Percentiles rank a stretch among this genome's conserved stretches.
These are phyloP conservation scores for Boletus tylopilopsis DNA, from an alignment of 768 basidiomycete species.

Conservation along the genomic window DNA sequence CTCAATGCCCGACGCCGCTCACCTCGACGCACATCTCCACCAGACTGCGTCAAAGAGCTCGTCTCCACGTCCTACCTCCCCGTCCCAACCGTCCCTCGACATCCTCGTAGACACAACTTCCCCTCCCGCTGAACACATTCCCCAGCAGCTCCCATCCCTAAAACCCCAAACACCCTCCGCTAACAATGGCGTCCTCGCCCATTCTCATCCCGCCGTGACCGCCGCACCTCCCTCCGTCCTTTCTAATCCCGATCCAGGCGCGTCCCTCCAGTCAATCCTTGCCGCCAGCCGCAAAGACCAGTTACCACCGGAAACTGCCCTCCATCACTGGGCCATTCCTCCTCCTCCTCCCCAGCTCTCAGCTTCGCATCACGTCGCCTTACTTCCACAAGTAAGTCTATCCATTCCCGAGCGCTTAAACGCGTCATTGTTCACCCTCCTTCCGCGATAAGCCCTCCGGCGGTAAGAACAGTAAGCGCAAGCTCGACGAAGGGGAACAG, in stretches of 20 bases:
- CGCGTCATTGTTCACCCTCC: slow-evolving; percentile 25
- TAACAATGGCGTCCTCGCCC: slow-evolving; percentile 27
- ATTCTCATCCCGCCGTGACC: slow-evolving; percentile 29
- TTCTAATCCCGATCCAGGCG: slow-evolving; percentile 36
- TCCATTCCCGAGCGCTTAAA: slow-evolving; percentile 25
- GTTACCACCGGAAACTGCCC: slow-evolving; percentile 22
- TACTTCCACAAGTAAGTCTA: slow-evolving; percentile 40
- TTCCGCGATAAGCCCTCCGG: slow-evolving; percentile 26
- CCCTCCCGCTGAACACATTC: slow-evolving; percentile 24
- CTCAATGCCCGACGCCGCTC: slow-evolving; percentile 39
- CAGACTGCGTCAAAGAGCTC: slow-evolving; percentile 34
- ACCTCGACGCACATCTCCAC: slow-evolving; percentile 31
- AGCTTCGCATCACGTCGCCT: slow-evolving; percentile 25
- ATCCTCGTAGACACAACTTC: slow-evolving; percentile 33
- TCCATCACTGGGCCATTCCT: slow-evolving; percentile 38
- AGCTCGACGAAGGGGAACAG: slow-evolving; percentile 60
- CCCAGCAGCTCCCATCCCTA: slow-evolving; percentile 30
- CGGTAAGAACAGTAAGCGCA: slow-evolving; percentile 62
- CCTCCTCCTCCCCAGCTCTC: slow-evolving; percentile 30
- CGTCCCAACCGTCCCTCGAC: slow-evolving; percentile 38
- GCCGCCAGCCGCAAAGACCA: slow-evolving; percentile 33
- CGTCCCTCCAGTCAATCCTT: slow-evolving; percentile 40
- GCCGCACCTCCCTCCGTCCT: slow-evolving; percentile 31
- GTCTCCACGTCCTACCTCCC: slow-evolving; percentile 47
- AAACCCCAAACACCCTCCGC: slow-evolving; percentile 20